Conservation (phyloP, 495 filamentous ascomycete genomes). For the Antarctomyces pellizariae region DNA sequence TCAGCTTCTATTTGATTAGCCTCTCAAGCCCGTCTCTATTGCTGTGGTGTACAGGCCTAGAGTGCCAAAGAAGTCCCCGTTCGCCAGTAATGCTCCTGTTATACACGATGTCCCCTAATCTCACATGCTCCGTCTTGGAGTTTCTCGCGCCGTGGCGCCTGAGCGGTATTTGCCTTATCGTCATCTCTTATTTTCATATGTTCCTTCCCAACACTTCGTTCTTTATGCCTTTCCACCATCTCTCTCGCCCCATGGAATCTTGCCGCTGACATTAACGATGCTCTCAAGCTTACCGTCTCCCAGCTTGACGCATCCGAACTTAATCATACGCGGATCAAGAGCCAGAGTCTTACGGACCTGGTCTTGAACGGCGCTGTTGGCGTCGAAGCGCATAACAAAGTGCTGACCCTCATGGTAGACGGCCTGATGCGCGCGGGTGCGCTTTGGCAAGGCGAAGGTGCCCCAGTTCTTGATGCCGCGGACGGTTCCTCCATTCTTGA, state of each 20-base stretch:
- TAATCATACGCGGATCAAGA: slow-evolving; percentile 81
- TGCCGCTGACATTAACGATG: slow-evolving; percentile 9
- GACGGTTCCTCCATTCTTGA: slow-evolving; percentile 69
- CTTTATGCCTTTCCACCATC: too few relatives aligned
- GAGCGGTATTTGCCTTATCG: too few relatives aligned
- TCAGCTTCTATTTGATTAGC: too few relatives aligned
- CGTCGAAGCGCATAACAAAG: slow-evolving; percentile 93
- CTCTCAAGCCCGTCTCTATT: too few relatives aligned
- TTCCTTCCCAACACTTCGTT: too few relatives aligned
- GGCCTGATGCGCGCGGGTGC: slow-evolving; percentile 51
- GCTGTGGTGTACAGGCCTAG: too few relatives aligned
- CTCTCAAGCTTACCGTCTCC: slow-evolving; percentile 51
- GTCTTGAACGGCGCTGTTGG: slow-evolving; percentile 42
- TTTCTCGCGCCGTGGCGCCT: too few relatives aligned
- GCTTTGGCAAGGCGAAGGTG: slow-evolving; percentile 55
- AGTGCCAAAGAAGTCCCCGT: too few relatives aligned
- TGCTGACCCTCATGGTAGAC: slow-evolving; percentile 70
- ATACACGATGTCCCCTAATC: too few relatives aligned
- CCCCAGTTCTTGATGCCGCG: slow-evolving; percentile 92
- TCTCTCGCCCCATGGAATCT: slow-evolving; percentile 8
- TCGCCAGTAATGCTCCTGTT: slow-evolving; percentile 11
- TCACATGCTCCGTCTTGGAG: too few relatives aligned
- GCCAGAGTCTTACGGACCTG: slow-evolving; percentile 47
- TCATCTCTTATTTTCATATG: too few relatives aligned
- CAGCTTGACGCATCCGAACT: slow-evolving; percentile 65